Base-by-base conservation (phyloP, 495 filamentous ascomycete genomes). In the Sordaria brevicollis region DNA sequence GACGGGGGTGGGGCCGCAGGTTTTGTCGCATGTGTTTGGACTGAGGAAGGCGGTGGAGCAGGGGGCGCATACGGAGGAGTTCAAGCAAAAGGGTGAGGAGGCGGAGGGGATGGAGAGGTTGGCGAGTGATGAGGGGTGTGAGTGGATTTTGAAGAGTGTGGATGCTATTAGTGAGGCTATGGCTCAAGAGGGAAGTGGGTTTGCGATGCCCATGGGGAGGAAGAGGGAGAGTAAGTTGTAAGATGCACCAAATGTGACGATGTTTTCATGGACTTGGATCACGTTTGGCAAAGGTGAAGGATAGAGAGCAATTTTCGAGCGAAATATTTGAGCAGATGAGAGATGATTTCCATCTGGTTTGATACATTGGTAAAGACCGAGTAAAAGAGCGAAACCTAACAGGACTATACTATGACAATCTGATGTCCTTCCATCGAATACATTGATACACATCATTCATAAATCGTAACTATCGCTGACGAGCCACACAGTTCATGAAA, bases 1-100 rank as follows among this genome's bases (percentile, higher is more conserved):
- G 81, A 89, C 88, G 11, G 91, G 91, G 1, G 91, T 93, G 4
- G 91, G 88, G 2, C 91, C 91, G 29, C 91, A 94, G 82, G 91
- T 94, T 7, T 79, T 88, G 7, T 89, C 87, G 70, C 91, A 94
- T 80, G 81, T 93, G 0, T 93, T 90, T 81, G 91, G 91, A 4
- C 72, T 92, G 75, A 75, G 89, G 54, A 93, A 93, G 82, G 90
- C 86, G 15, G 81, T 88, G 29, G 89, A 91, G 71, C 88, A 92
- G 82, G 90, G 88, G 7, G 83, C 76, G 29, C 87, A 83, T 79
- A 75, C 75, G 31, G 82, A 79, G 17, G 82, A 87, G 71, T 86
- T 79, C 33, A 74, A 8, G 37, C 67, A 70, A 54, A 69, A 33
- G n/a, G 72, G 65, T 15, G 73, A 35, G 35, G 77, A 77, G 68